These are phyloP conservation scores for Leccinum olivaceopallidum DNA, from an alignment of 768 basidiomycete genomes.

Conservation along the genomic window DNA sequence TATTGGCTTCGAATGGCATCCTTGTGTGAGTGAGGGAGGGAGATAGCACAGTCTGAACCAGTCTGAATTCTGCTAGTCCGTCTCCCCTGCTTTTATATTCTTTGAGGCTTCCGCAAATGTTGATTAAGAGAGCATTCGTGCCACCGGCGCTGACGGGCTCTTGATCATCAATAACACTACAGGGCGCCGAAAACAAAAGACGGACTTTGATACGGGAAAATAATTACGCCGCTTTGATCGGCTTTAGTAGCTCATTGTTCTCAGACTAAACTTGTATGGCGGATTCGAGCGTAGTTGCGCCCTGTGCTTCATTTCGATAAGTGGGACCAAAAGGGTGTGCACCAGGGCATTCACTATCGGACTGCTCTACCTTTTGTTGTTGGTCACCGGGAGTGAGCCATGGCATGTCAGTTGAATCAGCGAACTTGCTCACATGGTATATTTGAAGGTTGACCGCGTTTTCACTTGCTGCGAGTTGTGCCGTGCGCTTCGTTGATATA, in stretches of 20 bases:
- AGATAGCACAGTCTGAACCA: not conserved
- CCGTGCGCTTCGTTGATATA: not conserved
- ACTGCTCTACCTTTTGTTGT: no score
- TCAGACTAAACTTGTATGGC: not conserved
- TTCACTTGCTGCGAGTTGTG: not conserved
- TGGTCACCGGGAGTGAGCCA: not conserved
- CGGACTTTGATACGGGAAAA: not conserved
- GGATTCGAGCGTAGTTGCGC: not conserved
- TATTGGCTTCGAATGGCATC: slow-evolving; percentile 9
- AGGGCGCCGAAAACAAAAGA: not conserved
- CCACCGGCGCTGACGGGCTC: not conserved
- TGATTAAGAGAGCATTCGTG: not conserved
- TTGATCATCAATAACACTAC: not conserved
- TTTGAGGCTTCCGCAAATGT: not conserved
- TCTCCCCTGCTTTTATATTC: slow-evolving; percentile 5
- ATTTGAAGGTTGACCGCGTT: not conserved
- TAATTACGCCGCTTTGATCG: not conserved
- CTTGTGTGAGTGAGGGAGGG: not conserved
- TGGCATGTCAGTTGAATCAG: not conserved
- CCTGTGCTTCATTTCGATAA: not conserved
- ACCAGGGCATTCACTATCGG: not conserved
- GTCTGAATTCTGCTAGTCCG: not conserved
- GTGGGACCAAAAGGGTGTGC: not conserved
- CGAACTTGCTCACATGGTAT: not conserved
- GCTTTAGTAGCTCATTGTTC: not conserved